Evolutionary conservation across 2,329 filamentous ascomycete species (phyloP).

Genomic region (Kalmusia sp.): DNA sequence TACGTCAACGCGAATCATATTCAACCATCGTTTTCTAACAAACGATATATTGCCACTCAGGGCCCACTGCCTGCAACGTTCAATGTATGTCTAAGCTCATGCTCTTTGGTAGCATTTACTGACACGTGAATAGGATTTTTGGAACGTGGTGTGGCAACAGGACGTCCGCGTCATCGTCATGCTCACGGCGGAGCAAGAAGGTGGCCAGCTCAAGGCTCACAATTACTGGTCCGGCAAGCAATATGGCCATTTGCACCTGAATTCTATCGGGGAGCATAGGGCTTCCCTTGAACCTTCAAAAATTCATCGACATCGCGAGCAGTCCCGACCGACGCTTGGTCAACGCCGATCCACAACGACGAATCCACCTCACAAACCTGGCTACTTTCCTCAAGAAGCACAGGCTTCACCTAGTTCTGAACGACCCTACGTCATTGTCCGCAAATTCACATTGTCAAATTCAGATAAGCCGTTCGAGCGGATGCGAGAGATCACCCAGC

Average conservation of each 20-base stretch:
- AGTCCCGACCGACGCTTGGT: constrained; percentile 39
- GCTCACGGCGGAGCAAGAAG: constrained; percentile 92
- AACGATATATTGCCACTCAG: constrained; percentile 94
- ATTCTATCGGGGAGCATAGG: constrained; percentile 79
- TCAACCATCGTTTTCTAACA: constrained; percentile 80
- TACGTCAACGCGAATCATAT: constrained; percentile 96
- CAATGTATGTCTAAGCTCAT: constrained; percentile 65
- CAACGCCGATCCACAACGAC: constrained; percentile 42
- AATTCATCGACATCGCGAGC: constrained; percentile 55
- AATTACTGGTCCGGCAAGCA: constrained; percentile 85
- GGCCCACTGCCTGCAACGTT: constrained; percentile 93
- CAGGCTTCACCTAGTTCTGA: constrained; percentile 56
- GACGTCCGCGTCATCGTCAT: constrained; percentile 95
- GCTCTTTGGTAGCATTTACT: constrained; percentile 9
- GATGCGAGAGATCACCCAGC: constrained; percentile 89
- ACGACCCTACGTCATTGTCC: constrained; percentile 78
- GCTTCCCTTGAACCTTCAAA: constrained; percentile 73
- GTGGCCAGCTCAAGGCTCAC: constrained; percentile 93
- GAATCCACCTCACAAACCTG: constrained; percentile 29
- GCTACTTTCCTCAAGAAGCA: constrained; percentile 36
- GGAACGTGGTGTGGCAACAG: constrained; percentile 97
- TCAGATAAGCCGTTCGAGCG: constrained; percentile 79
- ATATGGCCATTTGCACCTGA: constrained; percentile 80
- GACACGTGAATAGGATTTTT: constrained; percentile 76
- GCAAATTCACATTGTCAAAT: constrained; percentile 86